Evolutionary conservation across 176 grass and related monocot species (phyloP).

Genomic region (Alopecurus myosuroides): DNA sequence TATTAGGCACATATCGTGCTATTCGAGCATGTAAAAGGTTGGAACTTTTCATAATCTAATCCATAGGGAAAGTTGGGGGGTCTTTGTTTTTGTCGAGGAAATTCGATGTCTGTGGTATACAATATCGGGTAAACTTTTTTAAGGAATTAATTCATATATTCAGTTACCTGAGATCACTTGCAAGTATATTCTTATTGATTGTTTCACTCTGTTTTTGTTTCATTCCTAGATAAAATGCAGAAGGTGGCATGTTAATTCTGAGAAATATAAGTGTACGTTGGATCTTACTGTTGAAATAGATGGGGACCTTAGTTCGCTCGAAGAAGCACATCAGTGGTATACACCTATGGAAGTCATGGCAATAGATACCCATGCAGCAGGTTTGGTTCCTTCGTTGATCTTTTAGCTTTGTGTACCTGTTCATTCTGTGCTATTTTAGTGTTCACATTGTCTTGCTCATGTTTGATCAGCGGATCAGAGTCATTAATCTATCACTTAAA

Average conservation of each 20-base stretch:
- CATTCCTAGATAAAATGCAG: conserved; percentile 76
- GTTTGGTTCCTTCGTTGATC: conserved; percentile 21
- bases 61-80: too few relatives aligned
- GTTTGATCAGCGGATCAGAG: background rate
- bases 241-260: conserved; percentile 66
- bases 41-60: too few relatives aligned
- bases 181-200: background rate
- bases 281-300: conserved; percentile 96
- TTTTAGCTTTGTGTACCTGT: background rate
- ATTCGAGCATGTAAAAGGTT: too few relatives aligned
- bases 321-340: conserved; percentile 76
- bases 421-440: background rate
- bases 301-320: conserved; percentile 69
- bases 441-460: background rate
- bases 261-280: conserved; percentile 66
- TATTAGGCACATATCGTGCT: too few relatives aligned
- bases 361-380: conserved; percentile 86
- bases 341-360: conserved; percentile 81
- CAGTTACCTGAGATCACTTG: background rate
- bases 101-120: too few relatives aligned
- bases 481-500: background rate
- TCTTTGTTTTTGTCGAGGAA: too few relatives aligned
- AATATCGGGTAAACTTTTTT: too few relatives aligned
- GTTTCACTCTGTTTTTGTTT: background rate
- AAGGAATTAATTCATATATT: conserved; percentile 21